These are phyloP conservation scores for Pythium insidiosum DNA, from an alignment of 352 stramenopile genomes.

Conservation along the genomic window DNA sequence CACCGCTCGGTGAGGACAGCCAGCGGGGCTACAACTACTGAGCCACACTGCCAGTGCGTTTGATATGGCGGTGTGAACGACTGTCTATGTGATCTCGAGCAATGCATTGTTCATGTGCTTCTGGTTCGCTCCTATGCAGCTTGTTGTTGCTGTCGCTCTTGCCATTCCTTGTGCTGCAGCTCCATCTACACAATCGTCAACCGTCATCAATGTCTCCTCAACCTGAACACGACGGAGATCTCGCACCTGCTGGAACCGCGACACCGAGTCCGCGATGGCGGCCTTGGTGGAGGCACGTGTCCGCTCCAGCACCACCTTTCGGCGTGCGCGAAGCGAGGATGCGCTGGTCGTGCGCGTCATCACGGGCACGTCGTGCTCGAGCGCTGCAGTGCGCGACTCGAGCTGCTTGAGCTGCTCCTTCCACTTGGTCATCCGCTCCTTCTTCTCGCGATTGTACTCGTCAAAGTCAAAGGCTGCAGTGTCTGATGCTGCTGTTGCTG, in stretches of 20 bases:
- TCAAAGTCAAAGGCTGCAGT: constrained; percentile 9
- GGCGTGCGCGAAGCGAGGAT: constrained; percentile 1
- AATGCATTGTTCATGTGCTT: constrained; percentile 14
- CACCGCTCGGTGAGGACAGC: too few relatives aligned
- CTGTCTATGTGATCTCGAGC: background rate
- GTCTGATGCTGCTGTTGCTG: constrained; percentile 6
- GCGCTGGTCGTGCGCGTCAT: constrained; percentile 13
- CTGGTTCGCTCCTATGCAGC: too few relatives aligned
- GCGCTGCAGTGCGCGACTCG: constrained; percentile 30
- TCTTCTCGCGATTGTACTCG: constrained; percentile 37
- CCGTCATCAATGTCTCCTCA: background rate
- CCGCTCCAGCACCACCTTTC: constrained; percentile 13
- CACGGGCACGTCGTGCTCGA: constrained; percentile 18
- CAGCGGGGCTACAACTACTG: too few relatives aligned
- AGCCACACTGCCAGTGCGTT: too few relatives aligned
- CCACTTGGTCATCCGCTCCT: constrained; percentile 37
- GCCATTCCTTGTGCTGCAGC: constrained; percentile 38
- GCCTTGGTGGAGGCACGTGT: constrained; percentile 25
- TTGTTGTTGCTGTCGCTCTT: constrained; percentile 24
- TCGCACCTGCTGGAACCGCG: constrained; percentile 45
- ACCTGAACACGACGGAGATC: background rate
- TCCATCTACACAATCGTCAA: constrained; percentile 32
- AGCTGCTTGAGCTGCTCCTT: constrained; percentile 38
- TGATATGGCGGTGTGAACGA: too few relatives aligned
- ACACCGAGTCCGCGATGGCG: constrained; percentile 38